Percentiles rank a stretch among this genome's conserved stretches.
Evolutionary conservation across 176 grass and related monocot species (phyloP).

Genomic region (Hyparrhenia diplandra): DNA sequence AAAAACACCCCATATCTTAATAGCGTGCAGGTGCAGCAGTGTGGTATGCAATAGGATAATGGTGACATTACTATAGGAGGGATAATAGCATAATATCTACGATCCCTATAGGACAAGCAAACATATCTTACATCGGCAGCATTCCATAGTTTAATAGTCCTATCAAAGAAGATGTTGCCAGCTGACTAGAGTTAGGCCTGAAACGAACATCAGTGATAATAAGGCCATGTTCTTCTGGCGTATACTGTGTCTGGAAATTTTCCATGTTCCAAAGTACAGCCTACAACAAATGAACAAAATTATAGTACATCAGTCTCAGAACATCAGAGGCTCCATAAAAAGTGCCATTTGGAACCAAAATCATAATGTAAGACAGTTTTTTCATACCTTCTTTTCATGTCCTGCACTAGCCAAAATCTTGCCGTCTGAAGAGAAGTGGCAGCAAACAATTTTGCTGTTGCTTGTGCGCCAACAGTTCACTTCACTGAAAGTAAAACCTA

Average conservation of each 20-base stretch:
- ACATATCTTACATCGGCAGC: slow-evolving; percentile 67
- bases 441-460: slow-evolving; percentile 94
- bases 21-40: neutral
- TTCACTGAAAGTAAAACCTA: slow-evolving; percentile 93
- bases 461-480: slow-evolving; percentile 72
- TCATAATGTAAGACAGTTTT: slow-evolving; percentile 4
- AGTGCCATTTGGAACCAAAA: neutral
- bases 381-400: slow-evolving; percentile 95
- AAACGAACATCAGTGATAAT: slow-evolving; percentile 97
- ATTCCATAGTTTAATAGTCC: slow-evolving; percentile 85
- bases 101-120: slow-evolving; percentile 5
- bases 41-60: neutral
- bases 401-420: slow-evolving; percentile 95
- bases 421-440: slow-evolving; percentile 93
- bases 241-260: slow-evolving; percentile 75
- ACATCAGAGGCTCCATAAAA: slow-evolving; percentile 15
- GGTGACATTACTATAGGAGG: neutral
- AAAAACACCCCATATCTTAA: neutral
- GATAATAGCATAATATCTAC: neutral
- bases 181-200: slow-evolving; percentile 72
- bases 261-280: slow-evolving; percentile 99
- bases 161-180: slow-evolving; percentile 95
- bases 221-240: slow-evolving; percentile 53
- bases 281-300: slow-evolving; percentile 49
- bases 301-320: neutral